Conservation (phyloP, 805 yeast species). For the Cyberlindnera lachancei region DNA sequence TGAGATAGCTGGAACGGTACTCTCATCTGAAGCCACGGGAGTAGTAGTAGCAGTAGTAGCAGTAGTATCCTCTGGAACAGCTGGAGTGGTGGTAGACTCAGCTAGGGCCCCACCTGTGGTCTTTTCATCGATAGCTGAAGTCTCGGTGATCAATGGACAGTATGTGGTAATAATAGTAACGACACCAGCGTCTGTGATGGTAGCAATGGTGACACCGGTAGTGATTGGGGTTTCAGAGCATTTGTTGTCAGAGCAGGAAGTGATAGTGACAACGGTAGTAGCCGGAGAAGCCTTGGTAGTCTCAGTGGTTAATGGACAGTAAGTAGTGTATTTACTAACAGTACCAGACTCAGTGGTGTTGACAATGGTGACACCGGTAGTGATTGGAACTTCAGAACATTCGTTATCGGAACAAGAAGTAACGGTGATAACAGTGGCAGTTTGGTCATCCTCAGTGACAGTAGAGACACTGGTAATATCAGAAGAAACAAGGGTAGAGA, state of each 20-base stretch:
- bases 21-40: slow-evolving; percentile 1
- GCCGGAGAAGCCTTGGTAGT: slow-evolving; percentile 1
- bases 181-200: slow-evolving; percentile 20
- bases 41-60: slow-evolving; percentile 9
- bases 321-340: too few relatives aligned
- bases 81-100: slow-evolving; percentile 2
- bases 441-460: slow-evolving; percentile 8
- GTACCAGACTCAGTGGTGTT: too few relatives aligned
- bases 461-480: too few relatives aligned
- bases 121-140: slow-evolving; percentile 8
- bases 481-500: slow-evolving; percentile 2
- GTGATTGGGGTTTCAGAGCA: too few relatives aligned
- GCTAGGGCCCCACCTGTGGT: slow-evolving; percentile 3
- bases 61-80: slow-evolving; percentile 6
- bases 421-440: slow-evolving; percentile 8
- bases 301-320: slow-evolving; percentile 5
- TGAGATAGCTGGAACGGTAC: slow-evolving; percentile 4
- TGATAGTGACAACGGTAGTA: slow-evolving; percentile 13
- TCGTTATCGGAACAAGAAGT: slow-evolving; percentile 14
- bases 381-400: too few relatives aligned
- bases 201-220: too few relatives aligned
- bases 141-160: too few relatives aligned
- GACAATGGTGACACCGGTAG: too few relatives aligned
- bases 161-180: slow-evolving; percentile 28
- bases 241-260: too few relatives aligned